phyloP scores from a whole-genome alignment of 208 protist genomes.

The Crithidia thermophila region DNA sequence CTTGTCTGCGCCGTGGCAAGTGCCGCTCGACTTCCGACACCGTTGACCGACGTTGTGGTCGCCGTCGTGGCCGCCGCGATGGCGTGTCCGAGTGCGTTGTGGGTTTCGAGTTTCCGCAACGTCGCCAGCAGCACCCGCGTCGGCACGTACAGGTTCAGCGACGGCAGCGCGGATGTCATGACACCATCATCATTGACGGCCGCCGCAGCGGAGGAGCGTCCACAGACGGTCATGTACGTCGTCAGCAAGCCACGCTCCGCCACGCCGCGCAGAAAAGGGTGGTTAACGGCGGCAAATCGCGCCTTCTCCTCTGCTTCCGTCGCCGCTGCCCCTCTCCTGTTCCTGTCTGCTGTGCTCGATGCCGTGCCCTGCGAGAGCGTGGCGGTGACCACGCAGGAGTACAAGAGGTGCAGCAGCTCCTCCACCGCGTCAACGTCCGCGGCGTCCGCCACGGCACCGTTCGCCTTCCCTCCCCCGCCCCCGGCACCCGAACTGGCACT shows the following conservation, averaged over 20 bases:
- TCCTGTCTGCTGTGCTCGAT: not conserved
- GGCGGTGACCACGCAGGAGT: constrained; percentile 12
- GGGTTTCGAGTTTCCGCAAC: constrained; percentile 1
- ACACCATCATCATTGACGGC: not conserved
- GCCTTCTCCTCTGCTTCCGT: not conserved
- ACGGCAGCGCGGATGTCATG: constrained; percentile 3
- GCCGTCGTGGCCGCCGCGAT: no score
- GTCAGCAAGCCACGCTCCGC: constrained; percentile 53
- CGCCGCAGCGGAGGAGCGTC: not conserved
- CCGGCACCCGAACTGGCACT: not conserved
- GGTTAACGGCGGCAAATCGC: constrained; percentile 31
- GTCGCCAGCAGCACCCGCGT: not conserved
- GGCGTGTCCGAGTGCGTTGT: no score
- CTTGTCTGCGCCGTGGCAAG: not conserved
- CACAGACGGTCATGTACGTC: constrained; percentile 13
- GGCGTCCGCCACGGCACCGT: constrained; percentile 16
- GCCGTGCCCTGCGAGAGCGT: no score
- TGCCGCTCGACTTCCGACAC: not conserved
- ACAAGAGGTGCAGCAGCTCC: constrained; percentile 23
- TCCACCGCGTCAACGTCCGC: constrained; percentile 25
- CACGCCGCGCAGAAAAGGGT: constrained; percentile 56
- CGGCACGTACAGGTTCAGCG: constrained; percentile 30
- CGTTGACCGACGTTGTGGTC: not conserved
- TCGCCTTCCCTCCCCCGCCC: constrained; percentile 9
- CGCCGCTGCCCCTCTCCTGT: not conserved